Evolutionary conservation across 148 eudicot species (phyloP).

Genomic region (Chenopodium berlandieri): DNA sequence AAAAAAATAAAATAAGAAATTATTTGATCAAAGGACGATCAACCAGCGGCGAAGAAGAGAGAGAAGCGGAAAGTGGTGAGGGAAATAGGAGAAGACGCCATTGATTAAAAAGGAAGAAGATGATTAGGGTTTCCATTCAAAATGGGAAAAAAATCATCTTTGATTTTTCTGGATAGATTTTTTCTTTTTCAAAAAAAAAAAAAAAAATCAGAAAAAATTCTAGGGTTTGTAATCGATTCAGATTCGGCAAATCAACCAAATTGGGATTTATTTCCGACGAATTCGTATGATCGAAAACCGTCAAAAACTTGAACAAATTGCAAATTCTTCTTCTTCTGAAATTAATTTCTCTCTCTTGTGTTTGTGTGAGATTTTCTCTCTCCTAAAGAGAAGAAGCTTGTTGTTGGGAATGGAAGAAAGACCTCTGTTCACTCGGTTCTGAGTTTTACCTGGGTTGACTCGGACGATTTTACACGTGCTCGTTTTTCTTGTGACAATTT

Average conservation of each 20-base stretch:
- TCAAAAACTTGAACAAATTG: not conserved
- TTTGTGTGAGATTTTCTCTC: not conserved
- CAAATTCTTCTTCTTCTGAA: not conserved
- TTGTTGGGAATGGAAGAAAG: not conserved
- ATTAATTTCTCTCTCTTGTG: not conserved
- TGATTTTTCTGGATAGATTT: too few species aligned
- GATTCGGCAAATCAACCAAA: not conserved
- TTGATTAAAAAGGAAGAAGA: constrained; percentile 24
- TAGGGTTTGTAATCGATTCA: constrained; percentile 17
- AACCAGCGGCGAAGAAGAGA: constrained; percentile 56
- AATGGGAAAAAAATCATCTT: constrained; percentile 11
- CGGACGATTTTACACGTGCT: constrained; percentile 24
- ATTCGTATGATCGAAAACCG: constrained; percentile 1
- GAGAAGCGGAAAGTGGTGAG: constrained; percentile 33
- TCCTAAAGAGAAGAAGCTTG: not conserved
- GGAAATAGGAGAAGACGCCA: constrained; percentile 28
- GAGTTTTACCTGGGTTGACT: constrained; percentile 1
- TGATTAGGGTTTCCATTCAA: constrained; percentile 64
- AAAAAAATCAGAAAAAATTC: not conserved
- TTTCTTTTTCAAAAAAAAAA: not conserved
- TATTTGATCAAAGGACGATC: constrained; percentile 26
- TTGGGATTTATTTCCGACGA: not conserved
- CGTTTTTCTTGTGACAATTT: not conserved
- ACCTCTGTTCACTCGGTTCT: constrained; percentile 2
- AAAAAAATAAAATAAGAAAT: not conserved